Evolutionary conservation across 345 rosid genomes (phyloP), one percentile per base, ranked within the genome.

Genomic region (Eucalyptus melliodora): DNA sequence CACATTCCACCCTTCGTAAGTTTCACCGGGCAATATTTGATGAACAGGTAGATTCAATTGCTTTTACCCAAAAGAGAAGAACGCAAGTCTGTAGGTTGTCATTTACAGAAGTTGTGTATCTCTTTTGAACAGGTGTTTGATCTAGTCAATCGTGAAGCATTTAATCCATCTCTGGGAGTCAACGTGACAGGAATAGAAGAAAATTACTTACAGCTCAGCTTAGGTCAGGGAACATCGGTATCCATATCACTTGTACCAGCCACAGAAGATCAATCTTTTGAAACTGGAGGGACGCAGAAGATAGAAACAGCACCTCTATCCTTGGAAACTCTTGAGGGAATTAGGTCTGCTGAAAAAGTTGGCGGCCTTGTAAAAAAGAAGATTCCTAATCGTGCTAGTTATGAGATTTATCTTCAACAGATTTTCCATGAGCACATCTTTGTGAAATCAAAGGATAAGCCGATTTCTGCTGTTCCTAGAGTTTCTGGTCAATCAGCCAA

Each of bases 1-100:
- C 94, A 88, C 97, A 96, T 91, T 93, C 91, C 16, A 92, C 94
- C 87, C 95, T 96, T 88, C 95, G 98, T 83, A 92, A 92, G 92
- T 95, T 95, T 92, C 99, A 98, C 93, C 95, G 87, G 88, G 93
- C 99, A 82, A 98, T 97, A 87, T 98, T 98, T 89, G 89, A 95
- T 86, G 99, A 98, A 93, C 98, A 95, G 98, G 99, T 97, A 65
- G 31, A 37, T 37, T 37, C 45, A 77, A 21, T 19, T 77, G 83
- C 47, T 77, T 77, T 77, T 77, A 77, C 47, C 83, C 27, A 37
- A 77, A 31, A 55, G 30, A 9, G 49, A 37, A 34, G n/a, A 55
- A n/a, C 11, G 4, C 59, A 55, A 86, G n/a, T 87, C 87, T 50
- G 87, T 37, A 37, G 27, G 27, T 37, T 40, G 83, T 77, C 47